Evolutionary conservation across 139 green algal genomes (phyloP).

Genomic region (Coelastrella sp.): DNA sequence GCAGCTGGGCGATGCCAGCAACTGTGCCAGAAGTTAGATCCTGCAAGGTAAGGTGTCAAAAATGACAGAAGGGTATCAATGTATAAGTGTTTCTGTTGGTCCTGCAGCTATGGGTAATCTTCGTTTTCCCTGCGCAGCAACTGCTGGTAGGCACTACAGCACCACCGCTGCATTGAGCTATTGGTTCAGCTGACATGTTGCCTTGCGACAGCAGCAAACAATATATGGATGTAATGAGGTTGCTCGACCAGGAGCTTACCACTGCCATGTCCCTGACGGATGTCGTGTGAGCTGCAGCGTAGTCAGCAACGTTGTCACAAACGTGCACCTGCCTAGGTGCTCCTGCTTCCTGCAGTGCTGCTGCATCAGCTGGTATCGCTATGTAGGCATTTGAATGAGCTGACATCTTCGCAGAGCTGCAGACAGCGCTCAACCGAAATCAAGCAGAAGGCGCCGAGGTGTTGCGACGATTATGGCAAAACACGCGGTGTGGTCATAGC

Average conservation of each 20-base stretch:
- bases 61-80: not conserved
- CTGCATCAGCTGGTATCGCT: not conserved
- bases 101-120: no score
- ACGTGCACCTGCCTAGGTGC: not conserved
- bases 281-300: not conserved
- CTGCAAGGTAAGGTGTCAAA: not conserved
- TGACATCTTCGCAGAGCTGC: not conserved
- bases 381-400: not conserved
- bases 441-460: not conserved
- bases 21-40: constrained; percentile 67
- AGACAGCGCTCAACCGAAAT: not conserved
- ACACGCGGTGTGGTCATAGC: no score
- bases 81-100: no score
- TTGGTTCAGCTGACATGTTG: no score
- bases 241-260: not conserved
- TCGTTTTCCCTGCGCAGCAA: no score
- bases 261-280: not conserved
- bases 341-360: not conserved
- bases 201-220: no score
- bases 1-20: constrained; percentile 65
- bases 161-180: not conserved
- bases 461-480: no score
- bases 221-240: not conserved
- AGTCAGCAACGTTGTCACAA: not conserved
- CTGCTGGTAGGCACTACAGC: not conserved